These are phyloP conservation scores for Exophiala mesophila DNA, from an alignment of 2,329 filamentous ascomycete genomes.

Conservation along the genomic window DNA sequence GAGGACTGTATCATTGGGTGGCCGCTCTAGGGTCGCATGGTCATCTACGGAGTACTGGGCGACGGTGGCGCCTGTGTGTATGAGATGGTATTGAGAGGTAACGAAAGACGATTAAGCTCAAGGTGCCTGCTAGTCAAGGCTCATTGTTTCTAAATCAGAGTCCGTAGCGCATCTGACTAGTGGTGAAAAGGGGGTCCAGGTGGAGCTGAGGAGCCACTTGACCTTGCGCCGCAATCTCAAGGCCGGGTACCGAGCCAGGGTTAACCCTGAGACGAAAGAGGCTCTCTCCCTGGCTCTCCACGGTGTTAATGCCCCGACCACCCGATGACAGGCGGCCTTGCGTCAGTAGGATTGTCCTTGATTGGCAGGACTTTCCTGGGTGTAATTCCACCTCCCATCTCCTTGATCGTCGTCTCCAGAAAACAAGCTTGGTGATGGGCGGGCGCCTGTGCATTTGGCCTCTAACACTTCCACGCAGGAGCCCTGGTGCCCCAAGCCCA, in stretches of 20 bases:
- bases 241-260: too few species aligned
- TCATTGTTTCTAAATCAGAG: slow-evolving; percentile 23
- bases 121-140: background rate
- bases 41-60: too few species aligned
- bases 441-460: background rate
- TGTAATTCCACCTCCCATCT: slow-evolving; percentile 4
- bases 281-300: slow-evolving; percentile 10
- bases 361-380: too few species aligned
- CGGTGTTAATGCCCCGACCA: slow-evolving; percentile 19
- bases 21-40: too few species aligned
- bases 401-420: slow-evolving; percentile 1
- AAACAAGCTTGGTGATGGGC: background rate
- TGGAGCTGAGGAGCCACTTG: too few species aligned
- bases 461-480: background rate
- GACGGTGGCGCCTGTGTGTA: too few species aligned
- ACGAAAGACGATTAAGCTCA: too few species aligned
- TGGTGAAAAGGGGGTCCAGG: background rate
- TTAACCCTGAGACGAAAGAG: background rate
- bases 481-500: background rate
- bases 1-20: too few species aligned
- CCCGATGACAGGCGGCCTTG: slow-evolving; percentile 13
- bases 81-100: too few species aligned
- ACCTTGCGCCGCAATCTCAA: slow-evolving; percentile 21
- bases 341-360: too few species aligned
- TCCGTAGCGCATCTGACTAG: slow-evolving; percentile 20